phyloP scores from a whole-genome alignment of 2,329 filamentous ascomycete genomes.

The Penicillium sp. region DNA sequence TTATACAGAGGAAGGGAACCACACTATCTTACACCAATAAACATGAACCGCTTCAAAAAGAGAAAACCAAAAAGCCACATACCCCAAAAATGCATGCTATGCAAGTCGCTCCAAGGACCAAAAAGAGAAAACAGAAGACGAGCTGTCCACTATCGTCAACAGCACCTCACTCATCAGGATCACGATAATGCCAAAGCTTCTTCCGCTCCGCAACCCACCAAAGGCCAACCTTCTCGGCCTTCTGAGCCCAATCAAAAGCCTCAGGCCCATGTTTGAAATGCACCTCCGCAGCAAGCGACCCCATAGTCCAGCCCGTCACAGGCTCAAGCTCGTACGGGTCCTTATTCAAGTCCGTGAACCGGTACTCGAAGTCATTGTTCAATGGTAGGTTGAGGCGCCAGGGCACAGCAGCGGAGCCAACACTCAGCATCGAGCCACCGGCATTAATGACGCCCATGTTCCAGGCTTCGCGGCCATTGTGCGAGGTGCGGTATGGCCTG shows the following conservation, averaged over 20 bases:
- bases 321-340: constrained; percentile 30
- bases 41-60: not conserved
- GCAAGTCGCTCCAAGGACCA: not conserved
- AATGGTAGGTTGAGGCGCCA: constrained; percentile 64
- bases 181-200: constrained; percentile 20
- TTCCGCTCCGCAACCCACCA: constrained; percentile 35
- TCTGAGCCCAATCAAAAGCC: constrained; percentile 28
- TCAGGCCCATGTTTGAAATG: constrained; percentile 23
- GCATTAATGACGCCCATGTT: constrained; percentile 28
- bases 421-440: constrained; percentile 44
- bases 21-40: not conserved
- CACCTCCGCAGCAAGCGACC: constrained; percentile 22
- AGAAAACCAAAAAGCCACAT: too few species aligned
- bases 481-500: constrained; percentile 30
- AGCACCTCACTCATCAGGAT: not conserved
- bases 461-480: constrained; percentile 31
- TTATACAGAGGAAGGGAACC: not conserved
- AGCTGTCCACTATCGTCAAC: not conserved
- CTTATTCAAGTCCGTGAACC: constrained; percentile 27
- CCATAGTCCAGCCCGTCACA: constrained; percentile 25
- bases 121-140: not conserved
- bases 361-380: constrained; percentile 55
- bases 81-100: not conserved
- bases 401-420: constrained; percentile 66
- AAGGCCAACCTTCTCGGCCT: constrained; percentile 29